Base-by-base conservation (phyloP, 2,329 filamentous ascomycete species). In the Botrytis hyacinthi region DNA sequence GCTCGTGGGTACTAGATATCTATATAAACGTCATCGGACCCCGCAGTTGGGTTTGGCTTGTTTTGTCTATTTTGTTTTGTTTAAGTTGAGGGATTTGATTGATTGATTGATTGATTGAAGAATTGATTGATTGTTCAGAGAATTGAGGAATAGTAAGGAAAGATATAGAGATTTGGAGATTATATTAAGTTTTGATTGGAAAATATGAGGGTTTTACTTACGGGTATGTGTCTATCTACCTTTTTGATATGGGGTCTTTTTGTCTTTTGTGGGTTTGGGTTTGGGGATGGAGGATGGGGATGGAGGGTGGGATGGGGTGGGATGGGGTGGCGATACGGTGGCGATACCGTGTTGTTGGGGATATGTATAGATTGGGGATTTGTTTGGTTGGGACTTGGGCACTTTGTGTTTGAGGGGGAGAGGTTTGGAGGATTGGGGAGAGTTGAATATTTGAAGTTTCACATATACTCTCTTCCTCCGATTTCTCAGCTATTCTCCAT, bases 181-280 rank as follows among this genome's bases (percentile, higher is more conserved):
- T 51, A 51, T 14, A 26, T 4, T 12, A 51, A 26, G 46, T 51
- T 51, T 54, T 12, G 26, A 7, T n/a, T 54, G 26, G 37, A 29
- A 22, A 65, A 42, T 16, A 71, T 71, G 69, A 35, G 48, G 22
- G 59, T 71, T 71, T 48, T 71, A 29, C 69, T 71, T 62, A 65
- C 69, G 32, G 69, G 69, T 71, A 65, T 40, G 69, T 48, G 14
- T 29, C n/a, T 14, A 14, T 51, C 12, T 54, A 16, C 22, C 26
- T 54, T 51, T n/a, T 6, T 51, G 48, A 51, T n/a, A 6, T n/a
- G 48, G 48, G 10, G 0, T 16, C 4, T 46, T 48, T 26, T 20
- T 46, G 2, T 18, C 10, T 46, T 32, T 3, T 65, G 44, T 46
- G 20, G 44, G 44, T 22, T 46, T 22, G 44, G 20, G 4, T 10